Conservation (phyloP, 2,329 filamentous ascomycete genomes). For the Verticillium nonalfalfae region DNA sequence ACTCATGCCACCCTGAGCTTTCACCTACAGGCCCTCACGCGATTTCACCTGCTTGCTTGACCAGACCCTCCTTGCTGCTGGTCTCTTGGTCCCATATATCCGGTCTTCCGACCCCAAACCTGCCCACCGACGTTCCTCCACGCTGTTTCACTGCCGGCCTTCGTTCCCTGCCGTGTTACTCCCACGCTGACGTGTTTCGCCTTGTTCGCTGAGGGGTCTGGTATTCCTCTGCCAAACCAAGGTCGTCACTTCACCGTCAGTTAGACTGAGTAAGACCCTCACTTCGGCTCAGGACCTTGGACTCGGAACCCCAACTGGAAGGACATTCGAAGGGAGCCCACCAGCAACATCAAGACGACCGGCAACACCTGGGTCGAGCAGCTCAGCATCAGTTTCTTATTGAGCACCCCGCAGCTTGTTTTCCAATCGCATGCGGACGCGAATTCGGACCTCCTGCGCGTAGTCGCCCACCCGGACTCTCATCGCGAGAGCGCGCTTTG, state of each 20-base stretch:
- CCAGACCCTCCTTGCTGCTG: conserved; percentile 50
- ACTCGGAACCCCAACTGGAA: not conserved
- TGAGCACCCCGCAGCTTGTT: conserved; percentile 2
- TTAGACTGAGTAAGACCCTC: not conserved
- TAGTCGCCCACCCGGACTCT: conserved; percentile 13
- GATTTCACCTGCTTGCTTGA: conserved; percentile 58
- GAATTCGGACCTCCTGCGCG: conserved; percentile 14
- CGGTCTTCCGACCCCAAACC: conserved; percentile 4
- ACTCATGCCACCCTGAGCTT: conserved; percentile 5
- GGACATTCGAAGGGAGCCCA: not conserved
- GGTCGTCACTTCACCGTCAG: not conserved
- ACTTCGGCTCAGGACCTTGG: not conserved
- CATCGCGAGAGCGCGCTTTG: conserved; percentile 12
- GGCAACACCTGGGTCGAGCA: not conserved
- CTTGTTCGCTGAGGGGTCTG: conserved; percentile 15
- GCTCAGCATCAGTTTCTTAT: not conserved
- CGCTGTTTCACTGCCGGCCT: conserved; percentile 4
- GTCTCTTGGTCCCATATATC: conserved; percentile 19
- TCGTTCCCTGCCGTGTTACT: conserved; percentile 7
- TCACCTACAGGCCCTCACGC: not conserved
- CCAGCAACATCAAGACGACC: not conserved
- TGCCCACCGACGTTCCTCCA: not conserved
- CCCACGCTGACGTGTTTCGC: conserved; percentile 4
- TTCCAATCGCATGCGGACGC: conserved; percentile 13
- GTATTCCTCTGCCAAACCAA: conserved; percentile 13